phyloP scores from a whole-genome alignment of 192 early-diverging fungal genomes.

The Umbelopsis isabellina region DNA sequence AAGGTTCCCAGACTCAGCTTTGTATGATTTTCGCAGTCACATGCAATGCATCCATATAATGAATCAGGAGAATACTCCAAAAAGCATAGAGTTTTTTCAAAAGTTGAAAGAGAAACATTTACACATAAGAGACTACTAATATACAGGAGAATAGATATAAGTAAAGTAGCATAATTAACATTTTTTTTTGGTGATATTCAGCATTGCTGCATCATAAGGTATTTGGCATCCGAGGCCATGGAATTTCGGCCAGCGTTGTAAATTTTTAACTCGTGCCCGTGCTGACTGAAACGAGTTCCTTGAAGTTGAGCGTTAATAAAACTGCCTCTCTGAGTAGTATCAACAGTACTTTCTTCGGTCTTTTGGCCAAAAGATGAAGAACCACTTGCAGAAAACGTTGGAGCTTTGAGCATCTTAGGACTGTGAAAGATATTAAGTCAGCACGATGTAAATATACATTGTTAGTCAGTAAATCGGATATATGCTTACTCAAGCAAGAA shows the following conservation, averaged over 20 bases:
- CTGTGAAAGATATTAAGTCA: neutral
- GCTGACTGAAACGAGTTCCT: slow-evolving; percentile 9
- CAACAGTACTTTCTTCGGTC: slow-evolving; percentile 2
- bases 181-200: neutral
- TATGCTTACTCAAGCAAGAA: slow-evolving; percentile 5
- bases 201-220: slow-evolving; percentile 6
- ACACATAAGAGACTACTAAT: too few relatives aligned
- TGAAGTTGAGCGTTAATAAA: neutral
- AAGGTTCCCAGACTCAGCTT: too few relatives aligned
- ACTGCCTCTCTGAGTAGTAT: neutral
- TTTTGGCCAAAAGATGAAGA: slow-evolving; percentile 14
- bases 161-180: neutral
- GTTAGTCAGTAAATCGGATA: neutral
- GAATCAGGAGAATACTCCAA: too few relatives aligned
- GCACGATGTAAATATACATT: neutral
- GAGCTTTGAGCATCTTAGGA: slow-evolving; percentile 13
- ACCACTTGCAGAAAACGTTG: slow-evolving; percentile 11
- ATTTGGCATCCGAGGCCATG: neutral
- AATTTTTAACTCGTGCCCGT: slow-evolving; percentile 6
- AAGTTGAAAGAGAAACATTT: too few relatives aligned
- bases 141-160: neutral
- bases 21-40: neutral
- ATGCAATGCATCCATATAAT: too few relatives aligned
- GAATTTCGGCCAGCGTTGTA: neutral
- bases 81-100: too few relatives aligned